phyloP scores from a whole-genome alignment of 2,329 filamentous ascomycete genomes.

The Calonectria leucothoes region DNA sequence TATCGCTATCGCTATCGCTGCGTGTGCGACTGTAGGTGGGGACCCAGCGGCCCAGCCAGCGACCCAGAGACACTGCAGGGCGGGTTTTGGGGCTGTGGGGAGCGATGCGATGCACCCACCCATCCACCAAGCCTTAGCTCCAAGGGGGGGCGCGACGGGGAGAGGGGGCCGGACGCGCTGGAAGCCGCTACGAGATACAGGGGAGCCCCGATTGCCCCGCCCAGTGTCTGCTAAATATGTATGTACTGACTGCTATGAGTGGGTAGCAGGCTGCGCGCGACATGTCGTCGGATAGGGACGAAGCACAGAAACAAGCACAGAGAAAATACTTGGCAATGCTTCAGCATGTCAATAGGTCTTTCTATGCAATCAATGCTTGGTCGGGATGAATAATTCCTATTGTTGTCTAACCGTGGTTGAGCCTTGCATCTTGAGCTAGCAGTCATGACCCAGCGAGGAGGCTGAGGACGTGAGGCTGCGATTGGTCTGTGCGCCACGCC shows the following conservation, averaged over 20 bases:
- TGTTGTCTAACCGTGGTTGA: neutral
- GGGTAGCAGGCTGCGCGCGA: neutral
- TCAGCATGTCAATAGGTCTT: neutral
- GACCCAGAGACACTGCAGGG: too few species aligned
- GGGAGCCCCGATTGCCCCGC: neutral
- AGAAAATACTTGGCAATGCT: neutral
- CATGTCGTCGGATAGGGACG: neutral
- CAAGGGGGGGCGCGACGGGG: neutral
- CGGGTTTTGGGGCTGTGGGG: neutral
- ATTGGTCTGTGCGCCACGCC: constrained; percentile 28
- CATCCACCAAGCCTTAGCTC: neutral
- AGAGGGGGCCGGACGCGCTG: neutral
- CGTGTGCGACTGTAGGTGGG: neutral
- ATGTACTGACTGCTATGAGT: too few species aligned
- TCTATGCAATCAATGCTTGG: neutral
- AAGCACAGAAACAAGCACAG: neutral
- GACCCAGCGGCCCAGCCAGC: neutral
- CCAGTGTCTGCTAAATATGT: too few species aligned
- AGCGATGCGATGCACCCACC: neutral
- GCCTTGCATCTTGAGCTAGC: neutral
- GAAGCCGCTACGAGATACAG: neutral
- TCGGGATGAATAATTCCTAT: neutral
- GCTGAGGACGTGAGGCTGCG: constrained; percentile 31
- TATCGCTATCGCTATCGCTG: constrained; percentile 33
- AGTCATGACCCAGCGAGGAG: constrained; percentile 21